Percentiles rank a stretch among this genome's conserved stretches.
These are phyloP conservation scores for Ecytonucleospora hepatopenaei DNA, from an alignment of 371 early-diverging fungal species.

Conservation along the genomic window DNA sequence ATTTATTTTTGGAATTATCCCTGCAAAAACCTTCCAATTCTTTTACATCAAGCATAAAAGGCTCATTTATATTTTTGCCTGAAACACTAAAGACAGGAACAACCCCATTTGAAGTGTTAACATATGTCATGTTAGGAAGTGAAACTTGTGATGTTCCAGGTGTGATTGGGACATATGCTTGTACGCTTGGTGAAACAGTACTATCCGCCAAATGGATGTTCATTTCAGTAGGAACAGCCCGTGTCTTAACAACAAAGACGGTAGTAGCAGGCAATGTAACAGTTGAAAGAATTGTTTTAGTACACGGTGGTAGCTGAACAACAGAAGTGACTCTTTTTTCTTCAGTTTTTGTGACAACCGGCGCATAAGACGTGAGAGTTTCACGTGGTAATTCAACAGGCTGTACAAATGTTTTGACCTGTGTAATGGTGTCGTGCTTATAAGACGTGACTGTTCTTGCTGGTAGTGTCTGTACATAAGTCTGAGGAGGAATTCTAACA, in stretches of 20 bases:
- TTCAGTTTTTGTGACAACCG: not conserved
- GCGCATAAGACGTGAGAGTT: not conserved
- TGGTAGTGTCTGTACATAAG: not conserved
- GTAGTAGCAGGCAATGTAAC: not conserved
- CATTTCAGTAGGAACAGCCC: not conserved
- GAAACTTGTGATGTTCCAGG: not conserved
- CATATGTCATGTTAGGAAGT: not conserved
- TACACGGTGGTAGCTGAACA: not conserved
- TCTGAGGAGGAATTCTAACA: slow-evolving; percentile 3
- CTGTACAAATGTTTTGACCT: not conserved
- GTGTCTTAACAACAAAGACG: not conserved
- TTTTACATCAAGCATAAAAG: too few species aligned
- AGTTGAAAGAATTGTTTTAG: not conserved
- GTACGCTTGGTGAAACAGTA: not conserved
- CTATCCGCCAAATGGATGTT: too few species aligned
- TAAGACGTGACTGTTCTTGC: not conserved
- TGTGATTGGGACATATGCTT: not conserved
- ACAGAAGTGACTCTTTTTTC: not conserved
- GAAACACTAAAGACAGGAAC: not conserved
- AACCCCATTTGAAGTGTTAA: not conserved
- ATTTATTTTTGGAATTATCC: not conserved
- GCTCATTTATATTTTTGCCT: not conserved
- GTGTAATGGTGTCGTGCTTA: not conserved
- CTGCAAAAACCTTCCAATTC: not conserved
- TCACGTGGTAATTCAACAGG: slow-evolving; percentile 1